Conservation (phyloP, 1,284 basidiomycete species). For the Pyrrhoderma lamaoense region DNA sequence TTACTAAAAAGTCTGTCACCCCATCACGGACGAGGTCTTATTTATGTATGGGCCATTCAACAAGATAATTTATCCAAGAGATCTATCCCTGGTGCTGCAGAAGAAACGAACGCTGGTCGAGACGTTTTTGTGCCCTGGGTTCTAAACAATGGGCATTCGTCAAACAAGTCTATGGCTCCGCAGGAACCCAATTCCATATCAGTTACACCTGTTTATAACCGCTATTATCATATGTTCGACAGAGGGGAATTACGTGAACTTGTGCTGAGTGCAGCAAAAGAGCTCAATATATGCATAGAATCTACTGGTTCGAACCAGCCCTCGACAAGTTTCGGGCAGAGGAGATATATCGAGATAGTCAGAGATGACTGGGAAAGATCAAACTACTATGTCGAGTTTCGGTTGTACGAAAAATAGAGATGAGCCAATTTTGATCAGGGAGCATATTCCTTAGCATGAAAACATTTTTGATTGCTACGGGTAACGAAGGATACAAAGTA, state of each 20-base stretch:
- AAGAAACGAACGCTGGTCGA: slow-evolving; percentile 22
- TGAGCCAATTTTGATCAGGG: neutral
- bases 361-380: slow-evolving; percentile 83
- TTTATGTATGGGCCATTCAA: slow-evolving; percentile 98
- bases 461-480: slow-evolving; percentile 5
- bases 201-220: slow-evolving; percentile 48
- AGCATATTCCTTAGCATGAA: neutral
- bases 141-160: slow-evolving; percentile 21
- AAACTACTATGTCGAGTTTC: slow-evolving; percentile 72
- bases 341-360: slow-evolving; percentile 52
- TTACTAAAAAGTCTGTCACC: slow-evolving; percentile 60
- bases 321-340: slow-evolving; percentile 1
- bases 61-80: slow-evolving; percentile 82
- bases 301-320: slow-evolving; percentile 15
- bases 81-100: slow-evolving; percentile 37
- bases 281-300: slow-evolving; percentile 50
- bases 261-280: slow-evolving; percentile 52
- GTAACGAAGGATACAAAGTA: slow-evolving; percentile 17
- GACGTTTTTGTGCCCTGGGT: slow-evolving; percentile 47
- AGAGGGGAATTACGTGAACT: slow-evolving; percentile 67
- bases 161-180: slow-evolving; percentile 6
- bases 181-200: slow-evolving; percentile 15
- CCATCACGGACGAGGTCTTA: slow-evolving; percentile 68
- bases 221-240: slow-evolving; percentile 93
- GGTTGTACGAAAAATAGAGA: slow-evolving; percentile 43